Percentiles rank a stretch among this genome's conserved stretches.
Conservation (phyloP, 176 grass and related monocot species). For the Tuctoria greenei region DNA sequence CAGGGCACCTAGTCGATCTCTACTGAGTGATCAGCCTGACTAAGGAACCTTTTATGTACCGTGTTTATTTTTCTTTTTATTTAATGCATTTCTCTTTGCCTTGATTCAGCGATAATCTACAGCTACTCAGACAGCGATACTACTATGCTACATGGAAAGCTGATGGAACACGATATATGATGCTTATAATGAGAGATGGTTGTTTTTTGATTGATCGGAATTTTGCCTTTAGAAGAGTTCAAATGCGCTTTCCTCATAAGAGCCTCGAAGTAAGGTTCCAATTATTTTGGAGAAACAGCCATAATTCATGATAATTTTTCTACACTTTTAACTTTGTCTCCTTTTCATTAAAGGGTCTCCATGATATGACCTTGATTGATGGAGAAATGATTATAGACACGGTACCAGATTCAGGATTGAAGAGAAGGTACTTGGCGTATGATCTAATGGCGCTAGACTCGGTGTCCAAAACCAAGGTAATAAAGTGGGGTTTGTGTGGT, state of each 20-base stretch:
- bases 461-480: constrained; percentile 69
- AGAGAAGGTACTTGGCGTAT: constrained; percentile 86
- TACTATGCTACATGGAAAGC: constrained; percentile 99
- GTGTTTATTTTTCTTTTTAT: constrained; percentile 18
- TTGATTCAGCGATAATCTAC: constrained; percentile 81
- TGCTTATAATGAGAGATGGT: constrained; percentile 85
- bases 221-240: constrained; percentile 92
- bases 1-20: no score
- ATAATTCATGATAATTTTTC: constrained; percentile 12
- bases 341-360: constrained; percentile 56
- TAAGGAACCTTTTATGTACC: not conserved
- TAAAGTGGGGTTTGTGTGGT: not conserved
- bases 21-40: no score
- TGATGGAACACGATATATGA: constrained; percentile 99
- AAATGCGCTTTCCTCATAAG: constrained; percentile 92
- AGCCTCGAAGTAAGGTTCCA: constrained; percentile 61
- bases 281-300: constrained; percentile 27
- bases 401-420: constrained; percentile 82
- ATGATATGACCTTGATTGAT: constrained; percentile 91
- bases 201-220: constrained; percentile 93
- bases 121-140: constrained; percentile 95
- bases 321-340: constrained; percentile 23
- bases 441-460: constrained; percentile 84
- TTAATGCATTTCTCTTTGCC: constrained; percentile 9
- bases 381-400: constrained; percentile 99